A percentile compares a stretch with the other conserved stretches of the same genome.
These are phyloP conservation scores for Sicyos baderoa DNA, from an alignment of 306 rosid species.

Conservation along the genomic window DNA sequence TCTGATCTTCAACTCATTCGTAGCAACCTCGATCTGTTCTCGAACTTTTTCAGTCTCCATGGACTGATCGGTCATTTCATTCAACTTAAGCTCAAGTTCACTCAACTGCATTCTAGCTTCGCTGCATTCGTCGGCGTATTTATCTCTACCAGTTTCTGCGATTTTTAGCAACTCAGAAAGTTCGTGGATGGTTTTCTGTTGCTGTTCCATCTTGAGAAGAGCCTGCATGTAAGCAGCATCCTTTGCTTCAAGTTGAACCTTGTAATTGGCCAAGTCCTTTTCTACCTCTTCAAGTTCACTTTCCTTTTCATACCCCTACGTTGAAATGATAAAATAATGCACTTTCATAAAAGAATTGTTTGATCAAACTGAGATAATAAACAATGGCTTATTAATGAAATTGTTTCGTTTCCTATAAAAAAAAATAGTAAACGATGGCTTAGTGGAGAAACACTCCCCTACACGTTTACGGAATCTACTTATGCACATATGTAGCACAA, in stretches of 20 bases:
- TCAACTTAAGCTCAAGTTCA: constrained; percentile 38
- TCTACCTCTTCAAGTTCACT: constrained; percentile 45
- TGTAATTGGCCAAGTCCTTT: constrained; percentile 54
- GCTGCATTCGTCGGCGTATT: constrained; percentile 25
- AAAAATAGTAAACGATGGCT: too few species aligned
- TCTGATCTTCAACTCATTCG: constrained; percentile 37
- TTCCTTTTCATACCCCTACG: constrained; percentile 36
- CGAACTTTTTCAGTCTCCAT: constrained; percentile 25
- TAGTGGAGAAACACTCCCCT: too few species aligned
- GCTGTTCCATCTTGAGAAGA: constrained; percentile 50
- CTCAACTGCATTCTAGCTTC: constrained; percentile 28
- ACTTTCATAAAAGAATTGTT: background rate
- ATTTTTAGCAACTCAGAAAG: constrained; percentile 43
- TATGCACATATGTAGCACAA: too few species aligned
- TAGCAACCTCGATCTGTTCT: constrained; percentile 39
- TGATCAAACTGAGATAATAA: background rate
- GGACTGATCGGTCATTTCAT: constrained; percentile 36
- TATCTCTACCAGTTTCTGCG: constrained; percentile 49
- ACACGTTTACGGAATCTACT: too few species aligned
- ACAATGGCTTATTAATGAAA: too few species aligned
- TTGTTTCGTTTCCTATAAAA: too few species aligned
- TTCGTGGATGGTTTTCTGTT: constrained; percentile 39
- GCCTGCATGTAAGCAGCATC: constrained; percentile 57
- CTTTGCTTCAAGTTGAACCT: constrained; percentile 70
- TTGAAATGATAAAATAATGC: background rate